Conservation (phyloP, 164 flowering plant genomes). For the Tetrastigma voinierianum region DNA sequence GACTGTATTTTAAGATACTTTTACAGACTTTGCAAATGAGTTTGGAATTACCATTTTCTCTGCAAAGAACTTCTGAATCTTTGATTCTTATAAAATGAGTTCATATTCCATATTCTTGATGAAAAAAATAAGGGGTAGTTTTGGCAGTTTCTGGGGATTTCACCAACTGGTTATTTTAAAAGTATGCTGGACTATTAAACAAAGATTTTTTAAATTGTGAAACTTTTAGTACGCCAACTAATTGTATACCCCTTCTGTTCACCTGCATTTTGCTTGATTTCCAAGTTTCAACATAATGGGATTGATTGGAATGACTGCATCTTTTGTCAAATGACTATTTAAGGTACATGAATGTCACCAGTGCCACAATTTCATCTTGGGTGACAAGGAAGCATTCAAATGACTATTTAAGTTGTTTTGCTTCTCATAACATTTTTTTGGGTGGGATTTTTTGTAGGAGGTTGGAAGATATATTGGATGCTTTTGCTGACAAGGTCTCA, state of each 20-base stretch:
- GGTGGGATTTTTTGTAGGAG: constrained; percentile 45
- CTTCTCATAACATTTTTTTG: constrained; percentile 8
- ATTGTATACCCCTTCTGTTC: no score
- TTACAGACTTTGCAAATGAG: no score
- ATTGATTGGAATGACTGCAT: no score
- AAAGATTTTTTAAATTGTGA: neutral
- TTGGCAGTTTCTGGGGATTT: neutral
- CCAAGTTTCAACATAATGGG: no score
- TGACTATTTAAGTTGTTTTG: neutral
- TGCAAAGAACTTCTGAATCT: no score
- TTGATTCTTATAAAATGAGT: neutral
- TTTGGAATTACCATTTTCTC: no score
- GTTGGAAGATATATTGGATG: constrained; percentile 84
- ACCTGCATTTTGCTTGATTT: no score
- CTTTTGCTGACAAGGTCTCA: constrained; percentile 81
- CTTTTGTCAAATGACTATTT: no score
- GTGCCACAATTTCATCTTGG: no score
- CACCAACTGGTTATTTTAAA: neutral
- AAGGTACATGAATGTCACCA: no score
- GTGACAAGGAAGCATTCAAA: no score
- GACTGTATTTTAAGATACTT: no score
- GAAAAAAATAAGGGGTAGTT: neutral
- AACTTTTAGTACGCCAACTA: neutral
- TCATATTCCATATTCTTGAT: neutral
- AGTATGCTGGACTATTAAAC: neutral